Conservation (phyloP, 164 flowering plant genomes). For the Macadamia integrifolia region DNA sequence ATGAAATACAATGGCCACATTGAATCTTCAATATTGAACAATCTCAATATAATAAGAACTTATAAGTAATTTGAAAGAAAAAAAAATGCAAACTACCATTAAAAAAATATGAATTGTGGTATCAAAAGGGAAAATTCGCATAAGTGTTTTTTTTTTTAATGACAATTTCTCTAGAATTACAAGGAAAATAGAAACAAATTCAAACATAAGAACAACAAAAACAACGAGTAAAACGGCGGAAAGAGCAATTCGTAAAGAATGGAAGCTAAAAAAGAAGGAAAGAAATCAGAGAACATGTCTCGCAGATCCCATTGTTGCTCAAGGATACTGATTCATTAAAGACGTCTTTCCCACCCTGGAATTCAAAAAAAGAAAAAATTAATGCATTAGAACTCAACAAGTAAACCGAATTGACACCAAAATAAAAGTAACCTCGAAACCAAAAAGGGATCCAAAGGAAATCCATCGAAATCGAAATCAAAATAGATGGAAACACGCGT, state of each 20-base stretch:
- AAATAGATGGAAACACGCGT: background rate
- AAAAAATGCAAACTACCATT: background rate
- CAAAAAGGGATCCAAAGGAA: background rate
- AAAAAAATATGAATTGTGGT: background rate
- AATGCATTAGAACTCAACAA: background rate
- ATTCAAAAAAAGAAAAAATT: constrained; percentile 6
- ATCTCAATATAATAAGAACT: background rate
- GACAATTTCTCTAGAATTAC: too few species aligned
- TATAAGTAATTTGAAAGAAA: too few species aligned
- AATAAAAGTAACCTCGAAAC: background rate
- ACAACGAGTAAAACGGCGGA: background rate
- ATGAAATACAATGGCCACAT: background rate
- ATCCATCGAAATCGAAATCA: background rate
- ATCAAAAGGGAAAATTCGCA: background rate
- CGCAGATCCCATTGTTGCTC: constrained; percentile 10
- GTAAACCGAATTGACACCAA: background rate
- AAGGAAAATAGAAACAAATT: too few species aligned
- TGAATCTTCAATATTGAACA: background rate
- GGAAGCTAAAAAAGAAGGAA: background rate
- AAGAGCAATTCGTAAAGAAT: background rate
- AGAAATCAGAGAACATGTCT: background rate
- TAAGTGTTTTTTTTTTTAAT: background rate
- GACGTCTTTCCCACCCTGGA: constrained; percentile 92
- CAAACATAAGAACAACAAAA: too few species aligned
- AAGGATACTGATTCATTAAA: constrained; percentile 96